Evolutionary conservation across 2,329 filamentous ascomycete species (phyloP), one percentile per base, ranked within the genome.

Genomic region (Ophiostoma novo-ulmi): DNA sequence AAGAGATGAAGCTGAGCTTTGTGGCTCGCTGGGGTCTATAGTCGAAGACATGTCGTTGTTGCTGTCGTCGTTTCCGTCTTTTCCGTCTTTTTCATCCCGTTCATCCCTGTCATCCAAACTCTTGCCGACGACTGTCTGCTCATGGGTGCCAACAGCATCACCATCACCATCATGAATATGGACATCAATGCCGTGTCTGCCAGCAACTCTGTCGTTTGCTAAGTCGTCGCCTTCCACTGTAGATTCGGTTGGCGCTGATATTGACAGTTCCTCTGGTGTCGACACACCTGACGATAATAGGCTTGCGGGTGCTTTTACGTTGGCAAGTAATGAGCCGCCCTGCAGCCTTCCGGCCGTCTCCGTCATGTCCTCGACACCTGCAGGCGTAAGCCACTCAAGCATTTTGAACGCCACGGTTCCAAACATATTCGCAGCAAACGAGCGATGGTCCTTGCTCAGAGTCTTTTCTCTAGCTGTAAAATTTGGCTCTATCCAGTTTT

Each of bases 341-440:
- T 69, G 76, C 48, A 78, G 71, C 20, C 73, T 75, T 35, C 77
- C 76, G 14, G 80, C 77, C 68, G 80, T 81, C 20, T 80, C 76
- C 0, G 81, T 80, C 78, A 88, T 82, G 11, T 81, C 80, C 26
- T 83, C 81, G 4, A 88, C 76, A n/a, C 82, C 84, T 70, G 82
- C 82, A 0, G 87, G 87, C 1, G 87, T 88, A n/a, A 91, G 79
- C 88, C 88, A 91, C 76, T 91, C 88, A 3, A 91, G 75, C 87
- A 90, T 90, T 75, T 88, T 89, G 77, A 90, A 88, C 13, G 89
- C 85, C 13, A 86, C 85, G 0, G 88, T 89, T 7, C 84, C 87
- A 75, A 91, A 90, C 8, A 89, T 80, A 73, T 88, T 88, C 7
- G 86, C 86, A 8, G 86, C 84, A 75, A 88, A 87, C 0, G 86